Base-by-base conservation (phyloP, 2,329 filamentous ascomycete genomes). In the Colletotrichum phormii region DNA sequence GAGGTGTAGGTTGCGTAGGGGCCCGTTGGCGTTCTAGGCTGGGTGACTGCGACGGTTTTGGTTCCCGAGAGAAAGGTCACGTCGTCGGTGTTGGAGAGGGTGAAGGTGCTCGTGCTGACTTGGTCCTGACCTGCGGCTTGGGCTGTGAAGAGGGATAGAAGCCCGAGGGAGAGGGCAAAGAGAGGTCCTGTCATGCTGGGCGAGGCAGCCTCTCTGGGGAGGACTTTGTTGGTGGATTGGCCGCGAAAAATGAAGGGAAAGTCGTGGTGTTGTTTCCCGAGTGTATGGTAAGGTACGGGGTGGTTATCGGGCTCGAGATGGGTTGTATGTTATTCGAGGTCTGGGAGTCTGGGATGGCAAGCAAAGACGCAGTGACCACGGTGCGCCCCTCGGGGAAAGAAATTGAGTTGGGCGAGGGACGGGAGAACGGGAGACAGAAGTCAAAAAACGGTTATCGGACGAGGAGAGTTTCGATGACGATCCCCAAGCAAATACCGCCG, bases 1-100 rank as follows among this genome's bases (percentile, higher is more conserved):
- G 84, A 83, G 24, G 81, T 80, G 71, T 81, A 84, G 12, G 85
- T 84, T 55, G 83, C 80, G 77, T 89, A 87, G n/a, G 83, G 78
- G 12, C 82, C 83, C 2, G 85, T 84, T 12, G 87, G 83, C 61
- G 82, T 83, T n/a, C 78, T 78, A 2, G 77, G 79, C 64, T 83
- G 78, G 31, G 81, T 79, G n/a, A 83, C 67, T 2, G 64, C 42
- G n/a, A 73, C 33, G 12, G 71, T 73, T 62, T 67, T 73, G 35
- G 71, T 73, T 49, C 71, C 71, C 5, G 71, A 67, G 18, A 73
- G 51, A 33, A 73, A 73, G 8, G 71, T 73, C 24, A 73, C 67
- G 35, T 64, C 71, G 54, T 73, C n/a, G 62, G 67, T 72, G 18
- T 73, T 72, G 59, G 71, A 53, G 24, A 73, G 71, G 24, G 60